A percentile compares a stretch with the other conserved stretches of the same genome.
Evolutionary conservation across 1,139 yeast species (phyloP).

Genomic region (Hansenula sp.): DNA sequence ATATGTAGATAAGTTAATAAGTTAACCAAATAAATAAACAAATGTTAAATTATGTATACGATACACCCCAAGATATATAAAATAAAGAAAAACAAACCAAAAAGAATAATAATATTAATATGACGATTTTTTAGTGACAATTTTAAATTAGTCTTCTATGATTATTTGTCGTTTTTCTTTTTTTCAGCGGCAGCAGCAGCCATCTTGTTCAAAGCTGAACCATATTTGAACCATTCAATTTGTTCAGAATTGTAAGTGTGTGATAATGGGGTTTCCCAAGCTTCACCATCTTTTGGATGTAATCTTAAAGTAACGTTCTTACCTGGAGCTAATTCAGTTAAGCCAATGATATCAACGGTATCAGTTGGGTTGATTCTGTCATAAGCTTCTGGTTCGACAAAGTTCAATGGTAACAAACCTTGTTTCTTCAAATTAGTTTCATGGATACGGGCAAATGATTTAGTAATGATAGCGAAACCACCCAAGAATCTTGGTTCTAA

Average conservation of each 20-base stretch:
- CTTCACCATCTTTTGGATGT: slow-evolving; percentile 78
- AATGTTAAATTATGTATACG: too few species aligned
- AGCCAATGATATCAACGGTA: slow-evolving; percentile 83
- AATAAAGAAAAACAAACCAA: too few species aligned
- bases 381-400: slow-evolving; percentile 82
- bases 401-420: slow-evolving; percentile 96
- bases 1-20: too few species aligned
- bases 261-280: slow-evolving; percentile 86
- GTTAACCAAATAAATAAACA: too few species aligned
- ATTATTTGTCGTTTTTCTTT: neutral
- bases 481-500: slow-evolving; percentile 99
- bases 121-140: too few species aligned
- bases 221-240: slow-evolving; percentile 98
- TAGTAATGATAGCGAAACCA: slow-evolving; percentile 94
- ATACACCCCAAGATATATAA: too few species aligned
- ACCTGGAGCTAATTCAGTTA: slow-evolving; percentile 88
- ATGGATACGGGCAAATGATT: slow-evolving; percentile 97
- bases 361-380: slow-evolving; percentile 90
- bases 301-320: slow-evolving; percentile 83
- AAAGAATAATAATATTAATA: too few species aligned
- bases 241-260: slow-evolving; percentile 97
- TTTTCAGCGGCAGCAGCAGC: slow-evolving; percentile 34
- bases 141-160: too few species aligned
- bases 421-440: slow-evolving; percentile 95
- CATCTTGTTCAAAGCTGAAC: slow-evolving; percentile 99